Conservation (phyloP, 371 early-diverging fungal species). For the Choanephora cucurbitarum region DNA sequence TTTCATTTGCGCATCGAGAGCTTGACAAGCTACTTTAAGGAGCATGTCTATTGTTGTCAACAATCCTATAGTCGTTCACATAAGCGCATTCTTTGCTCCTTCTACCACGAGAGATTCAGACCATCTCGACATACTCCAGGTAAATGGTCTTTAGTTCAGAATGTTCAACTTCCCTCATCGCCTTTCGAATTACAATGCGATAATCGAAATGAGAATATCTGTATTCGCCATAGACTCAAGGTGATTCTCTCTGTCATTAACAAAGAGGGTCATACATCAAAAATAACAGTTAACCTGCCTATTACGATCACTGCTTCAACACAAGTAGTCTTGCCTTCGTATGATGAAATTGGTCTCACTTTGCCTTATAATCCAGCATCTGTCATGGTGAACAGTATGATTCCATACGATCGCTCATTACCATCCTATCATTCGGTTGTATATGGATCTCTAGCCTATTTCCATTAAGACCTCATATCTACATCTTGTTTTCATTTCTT, state of each 20-base stretch:
- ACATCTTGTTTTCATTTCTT: background rate
- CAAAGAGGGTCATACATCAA: slow-evolving; percentile 15
- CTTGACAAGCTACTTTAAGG: slow-evolving; percentile 36
- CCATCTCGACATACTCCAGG: background rate
- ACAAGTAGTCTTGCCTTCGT: slow-evolving; percentile 26
- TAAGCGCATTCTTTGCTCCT: slow-evolving; percentile 33
- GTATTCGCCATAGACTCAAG: slow-evolving; percentile 43
- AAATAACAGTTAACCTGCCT: no score
- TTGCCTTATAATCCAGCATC: slow-evolving; percentile 34
- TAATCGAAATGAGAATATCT: slow-evolving; percentile 37
- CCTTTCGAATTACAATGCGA: slow-evolving; percentile 37
- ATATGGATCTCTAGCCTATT: background rate
- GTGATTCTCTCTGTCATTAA: slow-evolving; percentile 28
- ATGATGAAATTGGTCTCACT: slow-evolving; percentile 32
- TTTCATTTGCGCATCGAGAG: slow-evolving; percentile 41
- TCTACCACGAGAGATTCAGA: slow-evolving; percentile 31
- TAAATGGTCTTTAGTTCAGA: slow-evolving; percentile 33
- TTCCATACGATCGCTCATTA: background rate
- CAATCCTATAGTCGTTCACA: slow-evolving; percentile 32
- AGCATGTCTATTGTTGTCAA: slow-evolving; percentile 23
- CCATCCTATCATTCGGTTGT: background rate
- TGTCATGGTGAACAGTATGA: slow-evolving; percentile 20
- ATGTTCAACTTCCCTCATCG: slow-evolving; percentile 27
- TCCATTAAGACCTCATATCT: slow-evolving; percentile 4
- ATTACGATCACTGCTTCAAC: slow-evolving; percentile 3